Evolutionary conservation across 352 stramenopile genomes (phyloP), one percentile per base, ranked within the genome.

Genomic region (Phytophthora pluvialis): DNA sequence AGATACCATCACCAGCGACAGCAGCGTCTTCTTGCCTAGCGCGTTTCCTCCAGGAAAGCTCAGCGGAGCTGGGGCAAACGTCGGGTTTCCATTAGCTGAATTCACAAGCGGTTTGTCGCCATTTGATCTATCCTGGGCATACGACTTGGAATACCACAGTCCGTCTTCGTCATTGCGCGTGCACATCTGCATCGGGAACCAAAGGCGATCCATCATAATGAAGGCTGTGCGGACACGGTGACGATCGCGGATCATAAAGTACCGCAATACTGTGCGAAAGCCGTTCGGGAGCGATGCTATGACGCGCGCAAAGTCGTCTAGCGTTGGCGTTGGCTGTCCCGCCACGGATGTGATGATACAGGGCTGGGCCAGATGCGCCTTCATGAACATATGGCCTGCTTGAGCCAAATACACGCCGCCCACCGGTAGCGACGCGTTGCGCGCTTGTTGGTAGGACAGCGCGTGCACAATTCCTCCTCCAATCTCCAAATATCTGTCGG

Each of bases 361-460:
- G 18, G 89, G 83, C 60, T 93, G 87, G 5, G 81, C 83, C 25
- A 98, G 55, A 33, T 94, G 83, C 5, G 88, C 90, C 51, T 93
- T 91, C 68, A 95, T 89, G 49, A 98, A 89, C 90, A 98, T 97
- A 74, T 97, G 92, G 1, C 91, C 92, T 5, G 89, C 80, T 54
- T 95, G 85, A 3, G 90, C 89, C 58, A 97, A 60, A 73, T 95
- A 96, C 13, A 97, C 88, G 3, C 81, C 77, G 8, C 83, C 86
- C 2, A 91, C 77, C 0, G 81, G 75, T 9, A 97, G 62, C 29
- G 89, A 93, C 29, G 86, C 81, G 43, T 96, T 97, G 16, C 87
- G 74, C 15, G 89, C 88, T 73, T 97, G 86, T 47, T 96, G 86
- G 58, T 97, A 97, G 16, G 88, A 97, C 2, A 98, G 68, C 5